phyloP scores from a whole-genome alignment of 768 basidiomycete genomes.

The Lactifluus pinguis region DNA sequence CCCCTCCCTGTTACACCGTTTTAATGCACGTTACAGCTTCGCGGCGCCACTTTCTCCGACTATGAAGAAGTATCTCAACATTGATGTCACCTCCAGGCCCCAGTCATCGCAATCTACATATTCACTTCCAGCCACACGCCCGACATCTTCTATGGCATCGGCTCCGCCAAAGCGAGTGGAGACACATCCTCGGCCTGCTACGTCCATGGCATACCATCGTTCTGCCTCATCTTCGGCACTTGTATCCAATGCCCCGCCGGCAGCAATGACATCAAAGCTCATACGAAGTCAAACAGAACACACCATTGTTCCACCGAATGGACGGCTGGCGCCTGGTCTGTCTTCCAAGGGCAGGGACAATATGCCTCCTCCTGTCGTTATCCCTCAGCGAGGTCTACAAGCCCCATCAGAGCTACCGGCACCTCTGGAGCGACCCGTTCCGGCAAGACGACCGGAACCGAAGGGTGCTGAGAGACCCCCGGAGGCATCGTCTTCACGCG shows the following conservation, averaged over 20 bases:
- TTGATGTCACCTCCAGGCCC: constrained; percentile 12
- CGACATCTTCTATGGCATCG: constrained; percentile 10
- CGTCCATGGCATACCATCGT: constrained; percentile 9
- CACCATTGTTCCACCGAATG: not conserved
- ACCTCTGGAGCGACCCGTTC: not conserved
- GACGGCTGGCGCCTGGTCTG: not conserved
- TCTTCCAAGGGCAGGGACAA: constrained; percentile 1
- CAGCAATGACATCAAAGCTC: not conserved
- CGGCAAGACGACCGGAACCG: not conserved
- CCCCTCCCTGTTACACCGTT: not conserved
- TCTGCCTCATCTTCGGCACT: constrained; percentile 8
- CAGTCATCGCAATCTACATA: constrained; percentile 12
- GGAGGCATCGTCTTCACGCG: not conserved
- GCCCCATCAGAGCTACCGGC: not conserved
- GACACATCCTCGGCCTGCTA: constrained; percentile 12
- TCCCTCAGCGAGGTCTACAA: constrained; percentile 6
- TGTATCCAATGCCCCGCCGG: not conserved
- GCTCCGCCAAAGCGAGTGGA: constrained; percentile 2
- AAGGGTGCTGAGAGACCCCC: not conserved
- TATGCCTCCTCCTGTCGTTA: constrained; percentile 13
- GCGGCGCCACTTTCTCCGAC: constrained; percentile 64
- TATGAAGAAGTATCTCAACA: constrained; percentile 33
- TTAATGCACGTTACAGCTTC: constrained; percentile 41
- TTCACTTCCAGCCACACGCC: constrained; percentile 5
- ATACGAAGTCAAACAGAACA: constrained; percentile 6